A percentile compares a stretch with the other conserved stretches of the same genome.
Evolutionary conservation across 2,329 filamentous ascomycete species (phyloP).

Genomic region (Stachybotrys echinatus): DNA sequence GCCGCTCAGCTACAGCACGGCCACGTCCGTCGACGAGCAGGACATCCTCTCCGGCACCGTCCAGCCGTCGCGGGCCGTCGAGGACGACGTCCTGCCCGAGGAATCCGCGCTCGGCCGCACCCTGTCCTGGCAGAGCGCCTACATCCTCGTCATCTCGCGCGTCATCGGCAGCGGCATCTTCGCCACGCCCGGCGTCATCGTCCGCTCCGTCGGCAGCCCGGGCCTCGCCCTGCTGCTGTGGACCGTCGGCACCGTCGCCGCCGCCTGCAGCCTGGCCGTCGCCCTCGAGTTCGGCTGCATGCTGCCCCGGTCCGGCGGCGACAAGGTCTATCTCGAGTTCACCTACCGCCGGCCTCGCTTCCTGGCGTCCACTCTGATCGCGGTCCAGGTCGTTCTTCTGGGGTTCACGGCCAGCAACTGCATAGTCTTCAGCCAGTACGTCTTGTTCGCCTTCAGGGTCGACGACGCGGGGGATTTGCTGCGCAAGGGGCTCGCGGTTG

Average conservation of each 20-base stretch:
- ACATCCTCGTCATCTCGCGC: constrained; percentile 62
- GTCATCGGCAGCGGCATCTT: constrained; percentile 70
- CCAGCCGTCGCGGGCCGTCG: constrained; percentile 26
- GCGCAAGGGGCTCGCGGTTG: constrained; percentile 52
- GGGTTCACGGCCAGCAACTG: constrained; percentile 67
- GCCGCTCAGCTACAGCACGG: neutral
- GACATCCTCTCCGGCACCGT: neutral
- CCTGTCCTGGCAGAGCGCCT: constrained; percentile 58
- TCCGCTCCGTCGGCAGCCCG: constrained; percentile 60
- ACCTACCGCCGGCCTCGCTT: constrained; percentile 59
- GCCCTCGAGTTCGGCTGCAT: constrained; percentile 66
- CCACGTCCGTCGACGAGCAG: neutral
- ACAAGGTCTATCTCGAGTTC: constrained; percentile 68
- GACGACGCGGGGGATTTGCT: constrained; percentile 43
- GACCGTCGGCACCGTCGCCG: constrained; percentile 56
- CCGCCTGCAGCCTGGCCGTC: constrained; percentile 56
- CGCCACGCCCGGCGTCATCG: constrained; percentile 63
- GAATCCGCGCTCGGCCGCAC: constrained; percentile 52
- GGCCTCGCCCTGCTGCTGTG: constrained; percentile 59
- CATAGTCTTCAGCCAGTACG: constrained; percentile 63
- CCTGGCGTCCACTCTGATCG: constrained; percentile 58
- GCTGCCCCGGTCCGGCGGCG: constrained; percentile 63
- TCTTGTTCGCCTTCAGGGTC: constrained; percentile 51
- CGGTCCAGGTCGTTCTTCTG: constrained; percentile 57
- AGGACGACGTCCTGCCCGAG: constrained; percentile 56